These are phyloP conservation scores for Plasmodium gaboni DNA, from an alignment of 169 alveolate genomes.

Conservation along the genomic window DNA sequence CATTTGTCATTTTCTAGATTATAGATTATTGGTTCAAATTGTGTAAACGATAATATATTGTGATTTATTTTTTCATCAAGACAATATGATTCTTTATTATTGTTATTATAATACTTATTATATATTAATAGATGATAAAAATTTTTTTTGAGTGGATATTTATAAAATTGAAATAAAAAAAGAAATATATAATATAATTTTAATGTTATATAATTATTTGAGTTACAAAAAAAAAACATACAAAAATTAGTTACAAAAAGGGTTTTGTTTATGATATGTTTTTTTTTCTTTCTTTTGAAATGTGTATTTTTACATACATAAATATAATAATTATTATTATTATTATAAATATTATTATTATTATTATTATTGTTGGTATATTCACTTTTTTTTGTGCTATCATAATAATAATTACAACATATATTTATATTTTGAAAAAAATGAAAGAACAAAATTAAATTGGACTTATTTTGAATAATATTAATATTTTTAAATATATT, in stretches of 20 bases:
- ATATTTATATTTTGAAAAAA: slow-evolving; percentile 18
- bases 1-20: too few relatives aligned
- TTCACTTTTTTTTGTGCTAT: background rate
- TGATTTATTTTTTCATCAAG: too few relatives aligned
- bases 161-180: slow-evolving; percentile 41
- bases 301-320: too few relatives aligned
- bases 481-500: slow-evolving; percentile 31
- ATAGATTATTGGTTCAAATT: too few relatives aligned
- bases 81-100: too few relatives aligned
- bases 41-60: too few relatives aligned
- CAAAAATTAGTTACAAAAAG: slow-evolving; percentile 9
- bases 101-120: background rate
- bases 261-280: background rate
- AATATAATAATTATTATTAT: too few relatives aligned
- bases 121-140: slow-evolving; percentile 2
- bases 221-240: slow-evolving; percentile 50
- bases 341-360: too few relatives aligned
- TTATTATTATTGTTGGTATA: too few relatives aligned
- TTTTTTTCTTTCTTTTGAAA: slow-evolving; percentile 8
- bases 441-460: slow-evolving; percentile 21
- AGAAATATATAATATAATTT: slow-evolving; percentile 34
- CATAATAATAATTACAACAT: slow-evolving; percentile 6
- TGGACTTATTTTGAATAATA: slow-evolving; percentile 24
- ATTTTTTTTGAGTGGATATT: slow-evolving; percentile 22
- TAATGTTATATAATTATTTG: slow-evolving; percentile 40